phyloP scores from a whole-genome alignment of 140 eudicot species.

The Senecio squalidus region DNA sequence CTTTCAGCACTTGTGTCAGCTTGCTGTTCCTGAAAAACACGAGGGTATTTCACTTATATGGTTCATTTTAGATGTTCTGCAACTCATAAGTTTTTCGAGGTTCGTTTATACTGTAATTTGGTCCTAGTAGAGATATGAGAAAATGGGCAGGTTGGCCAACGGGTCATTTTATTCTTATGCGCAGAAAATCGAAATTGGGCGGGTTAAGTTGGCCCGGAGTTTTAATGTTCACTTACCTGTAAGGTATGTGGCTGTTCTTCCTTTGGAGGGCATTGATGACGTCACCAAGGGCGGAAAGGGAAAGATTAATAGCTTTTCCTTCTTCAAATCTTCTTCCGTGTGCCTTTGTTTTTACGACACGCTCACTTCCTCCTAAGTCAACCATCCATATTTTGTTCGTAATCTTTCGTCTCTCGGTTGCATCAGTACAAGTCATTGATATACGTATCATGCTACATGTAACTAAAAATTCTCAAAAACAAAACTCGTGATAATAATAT shows the following conservation, averaged over 20 bases:
- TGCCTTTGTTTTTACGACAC: slow-evolving; percentile 72
- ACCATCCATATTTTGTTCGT: slow-evolving; percentile 81
- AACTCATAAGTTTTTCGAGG: no score
- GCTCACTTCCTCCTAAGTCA: slow-evolving; percentile 85
- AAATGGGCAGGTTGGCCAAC: no score
- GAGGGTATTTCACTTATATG: slow-evolving; percentile 4
- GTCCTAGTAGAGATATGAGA: no score
- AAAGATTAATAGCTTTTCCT: slow-evolving; percentile 79
- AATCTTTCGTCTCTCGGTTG: slow-evolving; percentile 29
- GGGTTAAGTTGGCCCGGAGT: background rate
- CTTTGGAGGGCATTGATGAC: slow-evolving; percentile 73
- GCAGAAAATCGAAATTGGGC: no score
- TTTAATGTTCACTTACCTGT: slow-evolving; percentile 38
- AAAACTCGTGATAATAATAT: background rate
- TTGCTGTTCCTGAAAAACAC: slow-evolving; percentile 72
- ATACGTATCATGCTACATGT: slow-evolving; percentile 43
- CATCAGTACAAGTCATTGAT: slow-evolving; percentile 37
- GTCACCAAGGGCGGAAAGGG: slow-evolving; percentile 82
- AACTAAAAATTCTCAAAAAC: background rate
- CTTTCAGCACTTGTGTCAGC: slow-evolving; percentile 75
- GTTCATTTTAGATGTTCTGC: background rate
- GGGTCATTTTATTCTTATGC: no score
- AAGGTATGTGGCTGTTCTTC: slow-evolving; percentile 61
- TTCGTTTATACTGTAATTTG: no score
- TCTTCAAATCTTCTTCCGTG: slow-evolving; percentile 79